Conservation (phyloP, 2,329 filamentous ascomycete species). For the Aschersonia sp. region DNA sequence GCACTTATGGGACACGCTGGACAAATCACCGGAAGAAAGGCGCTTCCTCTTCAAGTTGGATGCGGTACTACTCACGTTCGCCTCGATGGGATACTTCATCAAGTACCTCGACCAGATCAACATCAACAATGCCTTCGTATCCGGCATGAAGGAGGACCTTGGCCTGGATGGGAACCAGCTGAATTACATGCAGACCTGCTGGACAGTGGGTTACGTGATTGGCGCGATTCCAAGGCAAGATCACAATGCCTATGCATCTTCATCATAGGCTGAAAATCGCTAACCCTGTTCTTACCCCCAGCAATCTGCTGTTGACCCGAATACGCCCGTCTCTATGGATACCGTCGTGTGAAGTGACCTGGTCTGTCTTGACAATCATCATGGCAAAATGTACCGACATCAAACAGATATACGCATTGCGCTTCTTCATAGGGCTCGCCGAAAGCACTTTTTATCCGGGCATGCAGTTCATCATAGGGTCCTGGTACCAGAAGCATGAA, state of each 20-base stretch:
- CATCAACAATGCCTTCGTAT: slow-evolving; percentile 17
- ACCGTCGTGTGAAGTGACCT: slow-evolving; percentile 17
- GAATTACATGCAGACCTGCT: slow-evolving; percentile 29
- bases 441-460: slow-evolving; percentile 18
- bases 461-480: slow-evolving; percentile 21
- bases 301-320: slow-evolving; percentile 7
- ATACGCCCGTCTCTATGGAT: slow-evolving; percentile 10
- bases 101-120: slow-evolving; percentile 30
- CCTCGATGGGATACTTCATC: neutral
- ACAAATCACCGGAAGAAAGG: neutral
- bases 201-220: slow-evolving; percentile 8
- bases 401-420: slow-evolving; percentile 18
- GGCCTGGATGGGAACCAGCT: slow-evolving; percentile 34
- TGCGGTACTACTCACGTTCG: neutral
- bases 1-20: neutral
- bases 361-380: slow-evolving; percentile 10
- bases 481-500: slow-evolving; percentile 26
- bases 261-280: too few relatives aligned
- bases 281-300: neutral
- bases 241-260: neutral
- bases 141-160: slow-evolving; percentile 32
- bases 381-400: slow-evolving; percentile 13
- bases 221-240: slow-evolving; percentile 5
- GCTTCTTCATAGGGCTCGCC: slow-evolving; percentile 25
- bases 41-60: neutral